These are phyloP conservation scores for Hygrophoropsis aurantiaca DNA, from an alignment of 768 basidiomycete species.

Conservation along the genomic window DNA sequence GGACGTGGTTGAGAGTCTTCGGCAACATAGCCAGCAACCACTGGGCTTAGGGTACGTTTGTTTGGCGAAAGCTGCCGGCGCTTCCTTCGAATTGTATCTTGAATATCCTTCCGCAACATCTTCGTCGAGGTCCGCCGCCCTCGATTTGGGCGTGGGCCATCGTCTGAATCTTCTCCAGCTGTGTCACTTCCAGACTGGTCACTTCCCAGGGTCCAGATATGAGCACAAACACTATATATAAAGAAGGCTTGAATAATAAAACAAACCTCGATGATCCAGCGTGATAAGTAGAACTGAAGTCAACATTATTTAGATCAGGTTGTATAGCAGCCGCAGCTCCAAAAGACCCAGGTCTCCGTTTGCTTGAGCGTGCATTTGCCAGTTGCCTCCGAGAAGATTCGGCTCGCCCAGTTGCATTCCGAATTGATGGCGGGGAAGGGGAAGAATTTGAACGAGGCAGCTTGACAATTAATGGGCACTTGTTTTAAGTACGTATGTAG, in stretches of 20 bases:
- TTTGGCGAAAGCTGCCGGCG: conserved; percentile 22
- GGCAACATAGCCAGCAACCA: conserved; percentile 22
- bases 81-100: conserved; percentile 26
- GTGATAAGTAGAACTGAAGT: conserved; percentile 86
- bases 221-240: conserved; percentile 18
- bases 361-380: conserved; percentile 25
- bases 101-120: conserved; percentile 24
- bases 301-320: conserved; percentile 39
- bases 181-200: conserved; percentile 52
- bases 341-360: conserved; percentile 24
- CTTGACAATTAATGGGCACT: conserved; percentile 36
- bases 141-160: conserved; percentile 41
- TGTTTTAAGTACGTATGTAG: neutral
- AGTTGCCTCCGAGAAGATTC: conserved; percentile 44
- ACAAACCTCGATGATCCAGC: conserved; percentile 79
- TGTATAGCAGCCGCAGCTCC: conserved; percentile 13
- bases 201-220: conserved; percentile 31
- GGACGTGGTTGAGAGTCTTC: conserved; percentile 38
- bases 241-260: neutral
- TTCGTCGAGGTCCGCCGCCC: conserved; percentile 41
- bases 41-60: conserved; percentile 23
- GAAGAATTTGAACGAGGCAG: conserved; percentile 82
- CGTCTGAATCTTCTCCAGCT: conserved; percentile 60
- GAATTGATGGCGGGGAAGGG: conserved; percentile 67
- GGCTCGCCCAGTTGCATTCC: conserved; percentile 49